These are phyloP conservation scores for Metschnikowia santaceciliae DNA, from an alignment of 805 yeast species.

Conservation along the genomic window DNA sequence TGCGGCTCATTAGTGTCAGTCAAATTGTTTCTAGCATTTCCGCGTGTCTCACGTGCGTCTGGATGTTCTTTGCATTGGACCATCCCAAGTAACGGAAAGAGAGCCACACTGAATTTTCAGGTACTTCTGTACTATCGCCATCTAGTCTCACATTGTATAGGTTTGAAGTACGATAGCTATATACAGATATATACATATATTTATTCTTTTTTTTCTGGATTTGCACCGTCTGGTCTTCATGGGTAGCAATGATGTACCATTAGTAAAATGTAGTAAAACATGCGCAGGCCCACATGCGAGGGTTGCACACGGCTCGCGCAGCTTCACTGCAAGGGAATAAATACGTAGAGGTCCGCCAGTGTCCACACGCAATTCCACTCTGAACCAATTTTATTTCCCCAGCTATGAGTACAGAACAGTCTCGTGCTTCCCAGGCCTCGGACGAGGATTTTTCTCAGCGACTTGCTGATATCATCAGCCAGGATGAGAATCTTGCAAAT, in stretches of 20 bases:
- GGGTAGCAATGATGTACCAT: background rate
- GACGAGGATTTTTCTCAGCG: background rate
- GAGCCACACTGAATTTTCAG: too few species aligned
- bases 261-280: background rate
- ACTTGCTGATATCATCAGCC: background rate
- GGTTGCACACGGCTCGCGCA: background rate
- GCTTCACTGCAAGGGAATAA: background rate
- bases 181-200: too few species aligned
- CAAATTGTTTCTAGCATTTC: too few species aligned
- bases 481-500: background rate
- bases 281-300: background rate
- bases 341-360: background rate
- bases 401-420: background rate
- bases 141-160: too few species aligned
- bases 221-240: background rate
- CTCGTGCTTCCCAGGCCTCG: background rate
- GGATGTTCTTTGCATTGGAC: too few species aligned
- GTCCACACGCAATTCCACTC: background rate
- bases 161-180: too few species aligned
- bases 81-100: too few species aligned
- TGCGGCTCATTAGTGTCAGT: too few species aligned
- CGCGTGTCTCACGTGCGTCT: too few species aligned
- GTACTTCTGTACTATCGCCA: too few species aligned
- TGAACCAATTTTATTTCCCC: background rate
- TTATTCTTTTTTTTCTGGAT: too few species aligned